phyloP scores from a whole-genome alignment of 108 stramenopile species.

The Cyclostephanos tholiformis region DNA sequence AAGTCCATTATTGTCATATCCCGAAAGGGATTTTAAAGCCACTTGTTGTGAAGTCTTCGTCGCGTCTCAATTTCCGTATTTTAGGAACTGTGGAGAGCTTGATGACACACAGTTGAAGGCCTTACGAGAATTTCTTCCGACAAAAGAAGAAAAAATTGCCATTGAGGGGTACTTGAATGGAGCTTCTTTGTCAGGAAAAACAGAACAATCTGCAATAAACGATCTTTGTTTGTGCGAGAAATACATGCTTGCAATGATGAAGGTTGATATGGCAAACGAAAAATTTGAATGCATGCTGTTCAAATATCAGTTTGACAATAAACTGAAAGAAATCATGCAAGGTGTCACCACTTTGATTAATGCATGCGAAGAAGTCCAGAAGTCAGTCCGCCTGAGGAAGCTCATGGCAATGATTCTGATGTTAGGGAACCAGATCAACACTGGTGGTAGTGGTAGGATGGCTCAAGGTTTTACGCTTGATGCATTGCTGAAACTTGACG shows the following conservation, averaged over 20 bases:
- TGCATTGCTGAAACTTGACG: slow-evolving; percentile 91
- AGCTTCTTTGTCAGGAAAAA: slow-evolving; percentile 54
- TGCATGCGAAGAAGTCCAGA: slow-evolving; percentile 85
- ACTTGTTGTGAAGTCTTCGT: slow-evolving; percentile 1
- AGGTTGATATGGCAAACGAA: slow-evolving; percentile 58
- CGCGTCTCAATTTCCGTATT: not conserved
- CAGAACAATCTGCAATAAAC: slow-evolving; percentile 47
- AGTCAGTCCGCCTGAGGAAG: slow-evolving; percentile 73
- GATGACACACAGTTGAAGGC: slow-evolving; percentile 78
- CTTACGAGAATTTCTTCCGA: slow-evolving; percentile 80
- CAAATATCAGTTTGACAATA: slow-evolving; percentile 72
- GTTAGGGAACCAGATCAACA: slow-evolving; percentile 92
- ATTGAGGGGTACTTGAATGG: slow-evolving; percentile 65
- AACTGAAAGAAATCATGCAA: slow-evolving; percentile 69
- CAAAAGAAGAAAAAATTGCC: slow-evolving; percentile 62
- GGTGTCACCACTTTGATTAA: slow-evolving; percentile 59
- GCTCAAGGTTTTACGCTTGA: slow-evolving; percentile 93
- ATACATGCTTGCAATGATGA: slow-evolving; percentile 83
- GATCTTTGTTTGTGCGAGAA: slow-evolving; percentile 81
- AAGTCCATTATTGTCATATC: slow-evolving; percentile 36
- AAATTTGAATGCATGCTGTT: slow-evolving; percentile 88
- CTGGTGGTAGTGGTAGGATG: slow-evolving; percentile 80
- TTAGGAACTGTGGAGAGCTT: slow-evolving; percentile 70
- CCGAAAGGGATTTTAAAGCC: not conserved
- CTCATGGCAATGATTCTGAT: slow-evolving; percentile 91